Base-by-base conservation (phyloP, 768 basidiomycete species). In the Boletales sp. region DNA sequence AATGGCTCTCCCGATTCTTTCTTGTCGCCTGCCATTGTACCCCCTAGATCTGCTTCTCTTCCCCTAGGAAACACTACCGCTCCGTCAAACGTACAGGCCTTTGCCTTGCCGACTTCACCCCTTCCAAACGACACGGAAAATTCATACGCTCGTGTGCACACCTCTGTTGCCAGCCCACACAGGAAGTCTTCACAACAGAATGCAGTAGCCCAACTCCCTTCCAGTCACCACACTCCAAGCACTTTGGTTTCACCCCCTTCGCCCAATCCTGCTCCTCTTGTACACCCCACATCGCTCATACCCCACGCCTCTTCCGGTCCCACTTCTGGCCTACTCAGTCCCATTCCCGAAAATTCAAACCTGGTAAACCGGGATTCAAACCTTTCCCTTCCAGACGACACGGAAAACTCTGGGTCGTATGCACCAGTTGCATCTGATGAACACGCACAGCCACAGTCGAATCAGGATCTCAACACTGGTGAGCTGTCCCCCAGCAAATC, bases 301-400 rank as follows among this genome's bases (percentile, higher is more conserved):
- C 60, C 47, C 18, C 63, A 54, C 43, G 46, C 48, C 41, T 58
- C 66, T 40, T 63, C 68, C 40, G 44, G 49, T 29, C 49, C 48
- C 17, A 35, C 29, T 40, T 49, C 56, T 14, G 47, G 42, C 30
- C 51, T 54, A 30, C 62, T 59, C 36, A 63, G 49, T 41, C 64
- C 56, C 34, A 64, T 57, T 37, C 54, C 63, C 17, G 67, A 73
- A 60, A 61, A 62, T 52, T 65, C 67, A 18, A 64, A 65, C n/a
- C 63, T 69, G 6, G 56, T 73, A 15, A 78, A 80, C n/a, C 78
- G 84, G 47, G 84, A 84, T 44, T 89, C 86, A 9, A 77, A 78
- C 19, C 79, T 85, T 43, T 81, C 84, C 31, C 73, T 90, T 34
- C 86, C 89, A 1, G 87, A 90, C 47, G 90, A 91, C 64, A 84